Conservation (phyloP, 148 eudicot species). For the Silene conica region DNA sequence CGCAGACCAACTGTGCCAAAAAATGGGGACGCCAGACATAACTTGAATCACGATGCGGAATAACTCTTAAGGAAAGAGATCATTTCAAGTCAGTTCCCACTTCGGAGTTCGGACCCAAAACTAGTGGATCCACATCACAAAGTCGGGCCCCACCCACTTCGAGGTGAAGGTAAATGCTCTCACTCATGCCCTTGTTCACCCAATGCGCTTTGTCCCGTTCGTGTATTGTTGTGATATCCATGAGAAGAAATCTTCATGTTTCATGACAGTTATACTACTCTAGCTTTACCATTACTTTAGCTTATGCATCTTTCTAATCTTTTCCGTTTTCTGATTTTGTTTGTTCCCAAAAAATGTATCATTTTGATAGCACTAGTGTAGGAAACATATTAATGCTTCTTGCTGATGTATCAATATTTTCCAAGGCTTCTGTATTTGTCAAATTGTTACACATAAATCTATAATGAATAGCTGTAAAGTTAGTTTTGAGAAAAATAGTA, state of each 20-base stretch:
- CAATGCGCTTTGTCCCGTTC: not conserved
- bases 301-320: not conserved
- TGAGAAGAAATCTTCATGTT: too few relatives aligned
- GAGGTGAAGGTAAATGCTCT: too few relatives aligned
- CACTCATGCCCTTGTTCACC: not conserved
- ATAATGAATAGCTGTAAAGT: too few relatives aligned
- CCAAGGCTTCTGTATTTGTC: too few relatives aligned
- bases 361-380: not conserved
- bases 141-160: too few relatives aligned
- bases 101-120: not conserved
- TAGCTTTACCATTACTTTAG: too few relatives aligned
- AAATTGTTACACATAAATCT: too few relatives aligned
- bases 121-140: too few relatives aligned
- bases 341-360: not conserved
- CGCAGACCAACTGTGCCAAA: conserved; percentile 37
- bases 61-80: not conserved
- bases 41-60: conserved; percentile 45
- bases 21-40: conserved; percentile 38
- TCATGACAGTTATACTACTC: too few relatives aligned
- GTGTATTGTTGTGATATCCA: conserved; percentile 13
- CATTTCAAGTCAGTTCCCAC: not conserved
- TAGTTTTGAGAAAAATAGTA: too few relatives aligned
- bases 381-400: conserved; percentile 3
- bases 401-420: not conserved
- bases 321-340: not conserved